Evolutionary conservation across 176 grass and related monocot species (phyloP), one percentile per base, ranked within the genome.

Genomic region (Bonia amplexicaulis): DNA sequence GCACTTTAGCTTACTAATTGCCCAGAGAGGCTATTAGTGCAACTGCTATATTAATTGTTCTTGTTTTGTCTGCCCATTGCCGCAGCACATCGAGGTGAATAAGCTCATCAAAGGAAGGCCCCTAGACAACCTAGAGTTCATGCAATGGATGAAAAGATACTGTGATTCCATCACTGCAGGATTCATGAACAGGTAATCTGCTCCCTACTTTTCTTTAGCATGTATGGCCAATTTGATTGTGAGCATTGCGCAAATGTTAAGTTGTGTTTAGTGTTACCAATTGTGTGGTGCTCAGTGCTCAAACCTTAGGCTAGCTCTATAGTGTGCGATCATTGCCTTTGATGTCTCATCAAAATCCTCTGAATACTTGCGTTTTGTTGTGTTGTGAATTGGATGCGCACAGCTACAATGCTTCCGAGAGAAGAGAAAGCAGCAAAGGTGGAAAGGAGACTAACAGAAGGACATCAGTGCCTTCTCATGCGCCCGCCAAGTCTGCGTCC

Each of bases 111-210:
- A 98, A 77, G 91, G 88, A 15, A 92, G 96, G 20, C 96, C 96
- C 0, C 89, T 98, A 11, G 96, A 98, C 78, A 98, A 98, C 75
- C 37, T 98, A 27, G 96, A 98, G 70, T 98, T 99, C 47, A 98
- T 98, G 96, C 96, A 98, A 8, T 98, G 96, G 96, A 72, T 98
- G 88, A 98, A 98, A 80, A 80, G 69, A 86, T 98, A 98, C 4
- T 98, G 93, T 5, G 96, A 98, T 83, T 92, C 96, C 7, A 81
- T 92, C 29, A 95, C 84, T 23, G 82, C 93, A 16, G 89, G 91
- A 9, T 71, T 31, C 29, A 71, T 91, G 74, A 87, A 46, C 85
- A 93, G 71, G 93, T 98, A 93, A 86, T 69, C 44, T 81, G 15
- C 29, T 31, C 7, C 19, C 6, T 37, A 7, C 15, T 31, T 26